phyloP scores from a whole-genome alignment of 192 early-diverging fungal species.

The Coemansia sp. region DNA sequence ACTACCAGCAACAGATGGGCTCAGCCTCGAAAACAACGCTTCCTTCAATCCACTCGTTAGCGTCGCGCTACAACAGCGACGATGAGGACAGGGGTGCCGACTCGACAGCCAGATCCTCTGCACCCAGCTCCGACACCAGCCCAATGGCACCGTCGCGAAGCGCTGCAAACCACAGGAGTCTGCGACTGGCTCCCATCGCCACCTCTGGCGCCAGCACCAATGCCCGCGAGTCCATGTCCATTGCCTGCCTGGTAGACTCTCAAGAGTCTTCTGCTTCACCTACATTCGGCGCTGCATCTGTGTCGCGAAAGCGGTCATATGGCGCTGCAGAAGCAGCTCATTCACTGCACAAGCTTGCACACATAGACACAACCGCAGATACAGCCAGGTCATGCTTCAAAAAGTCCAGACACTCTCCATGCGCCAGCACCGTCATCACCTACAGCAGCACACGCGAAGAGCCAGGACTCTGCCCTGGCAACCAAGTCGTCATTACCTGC shows the following conservation, averaged over 20 bases:
- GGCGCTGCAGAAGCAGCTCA: neutral
- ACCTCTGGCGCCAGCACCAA: neutral
- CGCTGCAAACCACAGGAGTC: neutral
- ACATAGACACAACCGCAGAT: neutral
- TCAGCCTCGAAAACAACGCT: neutral
- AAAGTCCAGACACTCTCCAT: neutral
- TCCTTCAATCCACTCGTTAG: conserved; percentile 13
- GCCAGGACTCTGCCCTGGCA: conserved; percentile 22
- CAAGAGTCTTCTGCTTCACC: neutral
- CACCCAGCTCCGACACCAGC: conserved; percentile 5
- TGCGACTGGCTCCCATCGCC: conserved; percentile 24
- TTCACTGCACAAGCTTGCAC: conserved; percentile 9
- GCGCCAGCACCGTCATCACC: neutral
- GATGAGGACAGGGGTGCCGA: neutral
- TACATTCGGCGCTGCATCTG: neutral
- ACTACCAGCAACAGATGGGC: conserved; percentile 24
- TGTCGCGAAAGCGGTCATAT: conserved; percentile 24
- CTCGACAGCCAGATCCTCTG: neutral
- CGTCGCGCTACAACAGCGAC: conserved; percentile 8
- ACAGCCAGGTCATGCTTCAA: neutral
- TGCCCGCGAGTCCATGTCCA: conserved; percentile 31
- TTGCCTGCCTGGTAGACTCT: conserved; percentile 27
- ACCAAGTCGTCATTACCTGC: conserved; percentile 75
- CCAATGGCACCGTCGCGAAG: neutral
- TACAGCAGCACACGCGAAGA: conserved; percentile 11